Conservation (phyloP, 1,139 yeast genomes). For the Protomyces inouyei region DNA sequence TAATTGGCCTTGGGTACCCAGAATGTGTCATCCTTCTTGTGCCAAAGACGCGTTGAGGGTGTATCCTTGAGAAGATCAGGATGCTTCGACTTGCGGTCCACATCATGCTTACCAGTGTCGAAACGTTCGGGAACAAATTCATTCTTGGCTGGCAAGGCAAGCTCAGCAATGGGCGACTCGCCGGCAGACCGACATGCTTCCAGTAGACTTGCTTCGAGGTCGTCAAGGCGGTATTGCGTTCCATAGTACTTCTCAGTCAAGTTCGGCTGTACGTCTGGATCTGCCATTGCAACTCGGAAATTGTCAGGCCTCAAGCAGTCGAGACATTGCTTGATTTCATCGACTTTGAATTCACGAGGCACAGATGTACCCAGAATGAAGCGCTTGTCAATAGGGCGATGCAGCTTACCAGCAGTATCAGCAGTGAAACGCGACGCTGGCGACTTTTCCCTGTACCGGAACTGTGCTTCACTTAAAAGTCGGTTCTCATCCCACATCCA, state of each 20-base stretch:
- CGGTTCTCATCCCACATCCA: slow-evolving; percentile 52
- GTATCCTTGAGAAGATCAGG: slow-evolving; percentile 50
- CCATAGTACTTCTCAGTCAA: slow-evolving; percentile 82
- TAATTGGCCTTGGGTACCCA: slow-evolving; percentile 82
- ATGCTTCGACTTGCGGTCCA: slow-evolving; percentile 41
- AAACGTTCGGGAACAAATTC: slow-evolving; percentile 78
- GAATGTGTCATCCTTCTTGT: slow-evolving; percentile 82
- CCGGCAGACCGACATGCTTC: slow-evolving; percentile 40
- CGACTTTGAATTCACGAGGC: slow-evolving; percentile 56
- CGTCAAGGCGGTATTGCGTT: slow-evolving; percentile 59
- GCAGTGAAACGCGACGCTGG: slow-evolving; percentile 59
- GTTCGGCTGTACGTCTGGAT: slow-evolving; percentile 38
- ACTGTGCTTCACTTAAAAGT: slow-evolving; percentile 48
- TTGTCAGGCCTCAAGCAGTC: slow-evolving; percentile 53
- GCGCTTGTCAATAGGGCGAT: slow-evolving; percentile 58
- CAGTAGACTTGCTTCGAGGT: slow-evolving; percentile 45
- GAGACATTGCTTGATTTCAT: slow-evolving; percentile 51
- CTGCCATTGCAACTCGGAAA: slow-evolving; percentile 52
- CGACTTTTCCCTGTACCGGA: slow-evolving; percentile 63
- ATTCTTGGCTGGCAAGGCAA: slow-evolving; percentile 65
- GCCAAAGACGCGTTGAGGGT: slow-evolving; percentile 61
- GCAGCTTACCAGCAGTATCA: slow-evolving; percentile 49
- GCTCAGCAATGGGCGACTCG: slow-evolving; percentile 42
- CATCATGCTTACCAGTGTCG: slow-evolving; percentile 49
- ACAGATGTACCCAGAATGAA: slow-evolving; percentile 54